These are phyloP conservation scores for Areca catechu DNA, from an alignment of 176 grass and related monocot species.

Conservation along the genomic window DNA sequence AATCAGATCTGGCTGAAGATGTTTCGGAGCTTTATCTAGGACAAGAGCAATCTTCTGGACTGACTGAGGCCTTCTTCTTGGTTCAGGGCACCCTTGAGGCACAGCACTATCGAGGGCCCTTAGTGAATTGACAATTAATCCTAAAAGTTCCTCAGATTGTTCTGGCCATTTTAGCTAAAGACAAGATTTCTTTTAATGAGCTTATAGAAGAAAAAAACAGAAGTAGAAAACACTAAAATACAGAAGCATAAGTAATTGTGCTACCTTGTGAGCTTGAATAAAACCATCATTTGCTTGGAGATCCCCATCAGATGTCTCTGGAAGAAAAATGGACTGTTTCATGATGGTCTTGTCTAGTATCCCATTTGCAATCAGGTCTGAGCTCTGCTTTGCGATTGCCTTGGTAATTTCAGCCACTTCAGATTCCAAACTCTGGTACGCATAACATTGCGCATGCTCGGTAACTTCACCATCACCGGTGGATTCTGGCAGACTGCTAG, in stretches of 20 bases:
- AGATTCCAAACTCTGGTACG: slow-evolving; percentile 27
- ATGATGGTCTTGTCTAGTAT: slow-evolving; percentile 22
- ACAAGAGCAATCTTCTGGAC: slow-evolving; percentile 70
- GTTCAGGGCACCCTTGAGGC: slow-evolving; percentile 63
- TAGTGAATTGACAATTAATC: slow-evolving; percentile 78
- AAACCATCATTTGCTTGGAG: slow-evolving; percentile 38
- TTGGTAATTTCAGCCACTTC: slow-evolving; percentile 25
- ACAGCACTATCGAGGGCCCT: slow-evolving; percentile 65
- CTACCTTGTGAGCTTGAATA: slow-evolving; percentile 34
- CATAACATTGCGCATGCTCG: slow-evolving; percentile 32
- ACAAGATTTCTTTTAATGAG: background rate
- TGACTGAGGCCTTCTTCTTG: slow-evolving; percentile 47
- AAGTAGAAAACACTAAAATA: slow-evolving; percentile 1
- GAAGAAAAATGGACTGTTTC: slow-evolving; percentile 32
- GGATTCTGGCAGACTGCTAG: slow-evolving; percentile 41
- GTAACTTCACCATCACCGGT: slow-evolving; percentile 29
- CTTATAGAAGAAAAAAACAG: slow-evolving; percentile 21
- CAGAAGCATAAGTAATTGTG: slow-evolving; percentile 5
- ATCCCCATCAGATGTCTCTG: slow-evolving; percentile 32
- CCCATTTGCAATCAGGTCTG: slow-evolving; percentile 32
- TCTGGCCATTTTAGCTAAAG: slow-evolving; percentile 83
- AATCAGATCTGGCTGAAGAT: slow-evolving; percentile 69
- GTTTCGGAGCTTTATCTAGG: slow-evolving; percentile 77
- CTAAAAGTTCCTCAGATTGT: slow-evolving; percentile 81
- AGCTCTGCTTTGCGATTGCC: slow-evolving; percentile 24